Percentiles rank a stretch among this genome's conserved stretches.
phyloP scores from a whole-genome alignment of 805 yeast species.

The Pichia sporocuriosa region DNA sequence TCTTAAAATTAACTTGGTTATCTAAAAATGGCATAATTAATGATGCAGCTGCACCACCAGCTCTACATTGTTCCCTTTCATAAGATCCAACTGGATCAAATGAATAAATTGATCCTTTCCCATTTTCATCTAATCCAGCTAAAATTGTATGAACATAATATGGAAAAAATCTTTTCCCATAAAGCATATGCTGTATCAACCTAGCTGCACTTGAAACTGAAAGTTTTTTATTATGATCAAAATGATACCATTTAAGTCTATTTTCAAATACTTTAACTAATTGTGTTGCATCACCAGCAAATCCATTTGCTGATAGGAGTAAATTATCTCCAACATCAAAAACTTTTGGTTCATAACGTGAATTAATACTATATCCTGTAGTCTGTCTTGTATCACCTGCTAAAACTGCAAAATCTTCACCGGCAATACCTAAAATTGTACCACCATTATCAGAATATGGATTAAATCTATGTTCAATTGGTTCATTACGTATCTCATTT shows the following conservation, averaged over 20 bases:
- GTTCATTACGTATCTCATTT: conserved; percentile 44
- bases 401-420: conserved; percentile 91
- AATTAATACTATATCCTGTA: conserved; percentile 86
- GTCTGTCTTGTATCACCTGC: conserved; percentile 99
- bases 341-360: conserved; percentile 87
- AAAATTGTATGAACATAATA: conserved; percentile 92
- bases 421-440: conserved; percentile 94
- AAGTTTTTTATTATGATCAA: conserved; percentile 72
- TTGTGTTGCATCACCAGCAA: conserved; percentile 90
- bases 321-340: conserved; percentile 84
- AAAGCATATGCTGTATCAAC: conserved; percentile 79
- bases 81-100: conserved; percentile 98
- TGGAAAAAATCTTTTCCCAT: conserved; percentile 93
- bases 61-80: conserved; percentile 95
- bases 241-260: conserved; percentile 86
- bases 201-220: conserved; percentile 75
- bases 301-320: conserved; percentile 89
- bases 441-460: conserved; percentile 97
- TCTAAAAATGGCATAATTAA: conserved; percentile 96
- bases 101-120: conserved; percentile 91
- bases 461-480: conserved; percentile 88
- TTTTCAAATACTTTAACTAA: conserved; percentile 67
- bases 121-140: conserved; percentile 88
- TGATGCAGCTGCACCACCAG: conserved; percentile 96
- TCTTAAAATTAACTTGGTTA: conserved; percentile 93